Conservation (phyloP, 1,284 basidiomycete species). For the Laetiporus sulphureus region DNA sequence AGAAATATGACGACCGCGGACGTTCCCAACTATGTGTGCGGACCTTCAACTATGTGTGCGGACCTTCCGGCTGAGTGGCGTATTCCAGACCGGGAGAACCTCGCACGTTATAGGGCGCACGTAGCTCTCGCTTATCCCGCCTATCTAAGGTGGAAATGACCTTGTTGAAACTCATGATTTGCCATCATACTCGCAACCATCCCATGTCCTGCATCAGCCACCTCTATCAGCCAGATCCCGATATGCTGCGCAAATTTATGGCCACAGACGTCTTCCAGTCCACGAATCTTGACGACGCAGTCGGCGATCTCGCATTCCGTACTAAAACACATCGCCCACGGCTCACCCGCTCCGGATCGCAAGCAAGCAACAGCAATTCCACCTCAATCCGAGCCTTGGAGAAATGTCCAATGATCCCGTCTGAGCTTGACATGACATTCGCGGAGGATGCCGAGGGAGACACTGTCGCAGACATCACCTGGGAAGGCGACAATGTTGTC, state of each 20-base stretch:
- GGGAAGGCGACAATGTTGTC: slow-evolving; percentile 24
- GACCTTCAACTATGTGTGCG: too few relatives aligned
- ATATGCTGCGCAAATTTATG: slow-evolving; percentile 59
- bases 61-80: too few relatives aligned
- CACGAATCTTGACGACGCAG: slow-evolving; percentile 46
- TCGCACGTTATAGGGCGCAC: neutral
- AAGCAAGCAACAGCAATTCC: slow-evolving; percentile 24
- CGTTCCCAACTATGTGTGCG: too few relatives aligned
- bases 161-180: slow-evolving; percentile 5
- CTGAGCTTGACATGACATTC: slow-evolving; percentile 15
- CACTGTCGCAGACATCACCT: slow-evolving; percentile 25
- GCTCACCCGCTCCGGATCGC: slow-evolving; percentile 15
- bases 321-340: slow-evolving; percentile 38
- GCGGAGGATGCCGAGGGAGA: slow-evolving; percentile 17
- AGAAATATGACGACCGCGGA: too few relatives aligned
- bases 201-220: slow-evolving; percentile 1
- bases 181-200: neutral
- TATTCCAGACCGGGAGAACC: neutral
- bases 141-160: slow-evolving; percentile 11
- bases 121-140: neutral
- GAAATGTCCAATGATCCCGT: slow-evolving; percentile 8
- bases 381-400: slow-evolving; percentile 20
- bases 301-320: slow-evolving; percentile 43
- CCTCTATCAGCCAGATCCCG: neutral
- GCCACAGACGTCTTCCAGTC: slow-evolving; percentile 56